These are phyloP conservation scores for Aspergillus pseudoglaucus DNA, from an alignment of 2,329 filamentous ascomycete genomes.

Conservation along the genomic window DNA sequence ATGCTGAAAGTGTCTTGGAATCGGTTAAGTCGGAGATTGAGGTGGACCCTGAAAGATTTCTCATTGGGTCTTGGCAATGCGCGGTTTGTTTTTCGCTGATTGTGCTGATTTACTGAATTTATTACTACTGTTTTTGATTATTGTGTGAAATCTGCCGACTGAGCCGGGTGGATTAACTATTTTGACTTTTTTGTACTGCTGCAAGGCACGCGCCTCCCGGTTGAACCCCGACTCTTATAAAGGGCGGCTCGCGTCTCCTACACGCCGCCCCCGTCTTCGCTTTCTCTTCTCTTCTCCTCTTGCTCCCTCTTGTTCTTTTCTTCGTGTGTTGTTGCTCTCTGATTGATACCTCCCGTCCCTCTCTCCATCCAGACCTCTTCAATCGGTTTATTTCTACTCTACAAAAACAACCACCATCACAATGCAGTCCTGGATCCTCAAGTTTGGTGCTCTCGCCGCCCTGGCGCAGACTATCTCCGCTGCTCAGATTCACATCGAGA, in stretches of 20 bases:
- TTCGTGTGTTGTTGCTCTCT: neutral
- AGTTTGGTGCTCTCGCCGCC: conserved; percentile 7
- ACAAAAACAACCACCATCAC: neutral
- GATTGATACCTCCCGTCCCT: neutral
- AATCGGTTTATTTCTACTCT: neutral
- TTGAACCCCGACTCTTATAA: neutral
- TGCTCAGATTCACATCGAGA: conserved; percentile 8
- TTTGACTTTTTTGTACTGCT: too few relatives aligned
- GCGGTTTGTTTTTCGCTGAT: too few relatives aligned
- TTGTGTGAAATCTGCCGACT: too few relatives aligned
- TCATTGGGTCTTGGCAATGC: too few relatives aligned
- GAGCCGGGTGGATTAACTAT: too few relatives aligned
- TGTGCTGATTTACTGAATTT: too few relatives aligned
- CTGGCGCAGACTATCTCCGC: conserved; percentile 9
- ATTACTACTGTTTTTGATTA: too few relatives aligned
- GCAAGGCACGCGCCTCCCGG: too few relatives aligned
- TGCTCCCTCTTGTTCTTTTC: neutral
- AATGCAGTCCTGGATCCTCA: conserved; percentile 5
- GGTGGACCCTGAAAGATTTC: too few relatives aligned
- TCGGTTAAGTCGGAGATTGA: too few relatives aligned
- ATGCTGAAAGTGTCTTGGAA: too few relatives aligned
- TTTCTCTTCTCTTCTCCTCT: neutral
- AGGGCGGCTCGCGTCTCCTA: neutral
- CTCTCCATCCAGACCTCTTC: neutral
- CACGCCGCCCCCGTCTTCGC: neutral